Conservation (phyloP, 2,329 filamentous ascomycete species). For the Nannizzia gypsea region DNA sequence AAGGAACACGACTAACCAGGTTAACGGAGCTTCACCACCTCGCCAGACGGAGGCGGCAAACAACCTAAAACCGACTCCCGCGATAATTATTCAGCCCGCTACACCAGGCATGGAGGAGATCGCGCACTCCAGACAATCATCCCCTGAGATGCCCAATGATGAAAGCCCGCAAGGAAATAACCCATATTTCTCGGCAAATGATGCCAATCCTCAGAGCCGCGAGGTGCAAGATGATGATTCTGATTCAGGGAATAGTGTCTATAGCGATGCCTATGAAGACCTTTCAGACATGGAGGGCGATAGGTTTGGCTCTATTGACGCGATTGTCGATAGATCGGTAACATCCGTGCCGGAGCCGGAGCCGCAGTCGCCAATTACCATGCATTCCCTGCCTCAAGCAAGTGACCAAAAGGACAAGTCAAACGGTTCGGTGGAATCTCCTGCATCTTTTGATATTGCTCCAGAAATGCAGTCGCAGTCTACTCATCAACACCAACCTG, state of each 20-base stretch:
- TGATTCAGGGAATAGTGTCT: constrained; percentile 36
- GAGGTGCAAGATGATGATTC: constrained; percentile 23
- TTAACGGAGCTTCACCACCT: constrained; percentile 5
- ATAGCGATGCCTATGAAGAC: constrained; percentile 36
- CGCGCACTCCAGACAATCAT: neutral
- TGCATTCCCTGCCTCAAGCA: neutral
- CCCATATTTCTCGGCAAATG: neutral
- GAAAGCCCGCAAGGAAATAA: neutral
- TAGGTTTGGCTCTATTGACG: constrained; percentile 40
- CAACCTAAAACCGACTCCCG: constrained; percentile 19
- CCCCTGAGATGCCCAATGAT: neutral
- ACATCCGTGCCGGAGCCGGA: neutral
- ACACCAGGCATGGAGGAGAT: constrained; percentile 35
- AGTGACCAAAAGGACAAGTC: neutral
- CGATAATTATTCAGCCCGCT: constrained; percentile 37
- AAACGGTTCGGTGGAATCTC: neutral
- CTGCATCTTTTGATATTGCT: neutral
- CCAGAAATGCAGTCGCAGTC: neutral
- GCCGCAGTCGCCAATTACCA: neutral
- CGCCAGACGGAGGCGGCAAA: constrained; percentile 7
- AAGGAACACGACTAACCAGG: neutral
- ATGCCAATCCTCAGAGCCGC: neutral
- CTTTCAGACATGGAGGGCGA: constrained; percentile 28
- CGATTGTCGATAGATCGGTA: constrained; percentile 26
- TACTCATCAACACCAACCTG: neutral